Evolutionary conservation across 2,329 filamentous ascomycete genomes (phyloP).

Genomic region (Colletotrichum costaricense): DNA sequence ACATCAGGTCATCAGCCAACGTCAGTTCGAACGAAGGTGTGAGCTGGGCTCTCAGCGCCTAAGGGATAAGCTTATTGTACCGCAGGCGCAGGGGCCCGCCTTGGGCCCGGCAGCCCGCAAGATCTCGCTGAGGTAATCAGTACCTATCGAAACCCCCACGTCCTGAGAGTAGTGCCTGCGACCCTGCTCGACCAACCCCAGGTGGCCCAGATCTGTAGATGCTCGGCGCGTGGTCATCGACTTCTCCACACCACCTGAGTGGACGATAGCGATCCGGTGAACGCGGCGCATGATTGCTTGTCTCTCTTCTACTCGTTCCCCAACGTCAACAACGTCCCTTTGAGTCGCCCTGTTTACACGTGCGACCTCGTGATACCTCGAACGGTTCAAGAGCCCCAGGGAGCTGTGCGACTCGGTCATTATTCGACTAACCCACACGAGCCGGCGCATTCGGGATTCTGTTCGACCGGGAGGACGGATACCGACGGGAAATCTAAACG

Average conservation of each 20-base stretch:
- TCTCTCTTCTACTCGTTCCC: conserved; percentile 1
- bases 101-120: not conserved
- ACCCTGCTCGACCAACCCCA: conserved; percentile 5
- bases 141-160: conserved; percentile 5
- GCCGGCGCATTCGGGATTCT: not conserved
- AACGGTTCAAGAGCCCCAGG: not conserved
- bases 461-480: not conserved
- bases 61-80: not conserved
- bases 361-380: not conserved
- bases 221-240: conserved; percentile 31
- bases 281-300: conserved; percentile 31
- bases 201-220: conserved; percentile 20
- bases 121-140: conserved; percentile 21
- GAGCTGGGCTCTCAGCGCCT: not conserved
- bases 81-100: not conserved
- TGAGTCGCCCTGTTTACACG: not conserved
- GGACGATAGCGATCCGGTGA: conserved; percentile 29
- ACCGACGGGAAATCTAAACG: conserved; percentile 3
- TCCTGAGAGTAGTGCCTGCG: not conserved
- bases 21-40: not conserved
- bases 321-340: not conserved
- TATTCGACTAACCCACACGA: not conserved
- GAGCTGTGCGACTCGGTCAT: not conserved
- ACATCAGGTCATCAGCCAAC: not conserved
- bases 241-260: conserved; percentile 20